Conservation (phyloP, 352 stramenopile species). For the Globisporangium recalcitrans region DNA sequence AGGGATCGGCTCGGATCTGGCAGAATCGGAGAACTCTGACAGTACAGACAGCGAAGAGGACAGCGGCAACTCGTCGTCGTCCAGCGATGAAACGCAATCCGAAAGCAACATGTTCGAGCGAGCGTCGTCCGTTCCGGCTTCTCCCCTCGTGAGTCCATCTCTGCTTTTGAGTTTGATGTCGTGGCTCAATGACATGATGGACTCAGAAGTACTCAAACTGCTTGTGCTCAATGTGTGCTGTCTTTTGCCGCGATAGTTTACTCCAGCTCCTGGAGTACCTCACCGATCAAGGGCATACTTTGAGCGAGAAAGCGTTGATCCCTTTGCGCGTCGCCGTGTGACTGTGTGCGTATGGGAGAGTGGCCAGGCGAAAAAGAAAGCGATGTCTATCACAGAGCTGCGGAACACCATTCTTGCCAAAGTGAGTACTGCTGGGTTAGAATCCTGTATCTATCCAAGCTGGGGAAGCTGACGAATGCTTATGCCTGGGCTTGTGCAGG, state of each 20-base stretch:
- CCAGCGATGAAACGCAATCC: slow-evolving; percentile 48
- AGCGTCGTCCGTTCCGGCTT: slow-evolving; percentile 20
- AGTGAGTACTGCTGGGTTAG: too few relatives aligned
- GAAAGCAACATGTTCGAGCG: slow-evolving; percentile 39
- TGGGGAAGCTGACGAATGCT: too few relatives aligned
- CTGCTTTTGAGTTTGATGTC: neutral
- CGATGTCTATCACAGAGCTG: slow-evolving; percentile 79
- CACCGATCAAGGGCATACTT: slow-evolving; percentile 29
- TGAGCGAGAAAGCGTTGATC: slow-evolving; percentile 33
- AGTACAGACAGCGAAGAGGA: slow-evolving; percentile 76
- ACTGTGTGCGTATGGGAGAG: slow-evolving; percentile 79
- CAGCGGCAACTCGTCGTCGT: slow-evolving; percentile 67
- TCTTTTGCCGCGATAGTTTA: slow-evolving; percentile 6
- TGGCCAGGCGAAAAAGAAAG: slow-evolving; percentile 53
- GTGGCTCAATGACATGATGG: neutral
- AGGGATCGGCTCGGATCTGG: slow-evolving; percentile 50
- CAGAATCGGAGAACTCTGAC: slow-evolving; percentile 73
- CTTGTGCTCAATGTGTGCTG: slow-evolving; percentile 5
- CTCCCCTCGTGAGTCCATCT: slow-evolving; percentile 16
- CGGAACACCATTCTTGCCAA: slow-evolving; percentile 76
- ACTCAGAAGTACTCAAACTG: slow-evolving; percentile 1
- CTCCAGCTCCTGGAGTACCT: slow-evolving; percentile 22
- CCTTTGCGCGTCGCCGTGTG: slow-evolving; percentile 58
- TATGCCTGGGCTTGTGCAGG: too few relatives aligned
- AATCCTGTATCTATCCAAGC: too few relatives aligned